Evolutionary conservation across 768 basidiomycete species (phyloP).

Genomic region (Mycena floridula): DNA sequence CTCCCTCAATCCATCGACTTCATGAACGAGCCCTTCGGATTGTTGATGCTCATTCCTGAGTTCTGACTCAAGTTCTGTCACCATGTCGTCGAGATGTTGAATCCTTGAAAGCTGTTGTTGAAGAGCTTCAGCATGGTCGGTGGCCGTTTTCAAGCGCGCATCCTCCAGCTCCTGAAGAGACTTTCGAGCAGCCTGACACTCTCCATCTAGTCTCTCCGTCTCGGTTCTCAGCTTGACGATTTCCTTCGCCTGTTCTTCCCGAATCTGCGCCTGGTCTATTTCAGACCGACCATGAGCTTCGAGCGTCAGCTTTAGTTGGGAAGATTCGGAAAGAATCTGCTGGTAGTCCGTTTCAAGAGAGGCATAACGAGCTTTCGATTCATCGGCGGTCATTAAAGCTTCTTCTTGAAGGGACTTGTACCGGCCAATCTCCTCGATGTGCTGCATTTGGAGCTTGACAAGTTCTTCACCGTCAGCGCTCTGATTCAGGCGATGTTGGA

Average conservation of each 20-base stretch:
- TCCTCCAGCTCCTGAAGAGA: slow-evolving; percentile 15
- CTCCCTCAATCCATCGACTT: slow-evolving; percentile 18
- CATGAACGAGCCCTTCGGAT: slow-evolving; percentile 9
- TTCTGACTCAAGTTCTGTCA: slow-evolving; percentile 10
- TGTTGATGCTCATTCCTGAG: slow-evolving; percentile 10
- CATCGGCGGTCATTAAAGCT: slow-evolving; percentile 25
- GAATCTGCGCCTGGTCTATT: slow-evolving; percentile 9
- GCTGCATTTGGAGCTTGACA: slow-evolving; percentile 25
- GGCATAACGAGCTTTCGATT: slow-evolving; percentile 25
- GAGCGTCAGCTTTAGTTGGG: slow-evolving; percentile 22
- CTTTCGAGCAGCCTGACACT: slow-evolving; percentile 12
- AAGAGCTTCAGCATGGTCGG: slow-evolving; percentile 2
- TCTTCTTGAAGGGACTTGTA: slow-evolving; percentile 31
- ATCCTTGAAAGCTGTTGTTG: neutral
- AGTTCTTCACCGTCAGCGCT: slow-evolving; percentile 15
- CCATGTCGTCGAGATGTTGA: slow-evolving; percentile 15
- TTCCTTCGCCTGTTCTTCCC: slow-evolving; percentile 12
- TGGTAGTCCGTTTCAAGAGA: slow-evolving; percentile 28
- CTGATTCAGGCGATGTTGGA: slow-evolving; percentile 18
- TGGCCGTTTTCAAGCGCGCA: slow-evolving; percentile 12
- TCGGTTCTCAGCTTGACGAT: slow-evolving; percentile 15
- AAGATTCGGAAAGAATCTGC: slow-evolving; percentile 24
- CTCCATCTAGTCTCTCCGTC: slow-evolving; percentile 17
- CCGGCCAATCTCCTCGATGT: slow-evolving; percentile 28
- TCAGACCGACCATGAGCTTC: slow-evolving; percentile 10